Evolutionary conservation across 2,329 filamentous ascomycete genomes (phyloP).

Genomic region (Epichloe sp.): DNA sequence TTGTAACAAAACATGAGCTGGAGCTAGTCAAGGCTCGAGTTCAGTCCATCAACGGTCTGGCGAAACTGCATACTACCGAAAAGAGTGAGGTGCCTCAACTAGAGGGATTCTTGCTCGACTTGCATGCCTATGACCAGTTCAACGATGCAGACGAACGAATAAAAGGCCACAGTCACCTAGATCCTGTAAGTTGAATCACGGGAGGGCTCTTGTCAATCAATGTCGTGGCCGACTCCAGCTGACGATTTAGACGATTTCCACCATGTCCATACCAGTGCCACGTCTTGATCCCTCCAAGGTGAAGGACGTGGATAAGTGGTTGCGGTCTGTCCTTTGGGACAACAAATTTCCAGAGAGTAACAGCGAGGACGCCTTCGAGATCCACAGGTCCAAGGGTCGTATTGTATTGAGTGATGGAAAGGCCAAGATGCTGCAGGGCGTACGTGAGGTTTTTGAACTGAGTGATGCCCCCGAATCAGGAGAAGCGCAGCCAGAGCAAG

Average conservation of each 20-base stretch:
- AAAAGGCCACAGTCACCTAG: constrained; percentile 82
- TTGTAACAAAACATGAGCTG: constrained; percentile 60
- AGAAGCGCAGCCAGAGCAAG: constrained; percentile 18
- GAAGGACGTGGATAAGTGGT: constrained; percentile 60
- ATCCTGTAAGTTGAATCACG: constrained; percentile 47
- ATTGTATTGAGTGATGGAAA: constrained; percentile 51
- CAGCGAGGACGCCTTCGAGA: constrained; percentile 45
- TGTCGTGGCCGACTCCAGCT: constrained; percentile 4
- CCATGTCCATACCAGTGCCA: constrained; percentile 58
- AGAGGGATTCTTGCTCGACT: constrained; percentile 74
- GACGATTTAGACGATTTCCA: constrained; percentile 60
- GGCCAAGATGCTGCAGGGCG: constrained; percentile 74
- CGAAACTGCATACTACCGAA: constrained; percentile 69
- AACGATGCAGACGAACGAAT: constrained; percentile 54
- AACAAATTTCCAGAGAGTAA: constrained; percentile 39
- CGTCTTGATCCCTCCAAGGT: constrained; percentile 45
- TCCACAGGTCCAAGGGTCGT: constrained; percentile 80
- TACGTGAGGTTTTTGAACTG: constrained; percentile 88
- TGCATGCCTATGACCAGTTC: constrained; percentile 86
- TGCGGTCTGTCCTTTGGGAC: constrained; percentile 78
- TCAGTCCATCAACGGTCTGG: constrained; percentile 76
- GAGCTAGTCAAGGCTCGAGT: constrained; percentile 58
- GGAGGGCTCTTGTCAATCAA: neutral
- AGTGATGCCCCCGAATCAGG: constrained; percentile 42
- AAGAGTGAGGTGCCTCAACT: constrained; percentile 69